phyloP scores from a whole-genome alignment of 2,329 filamentous ascomycete species.

The Cercospora beticola region DNA sequence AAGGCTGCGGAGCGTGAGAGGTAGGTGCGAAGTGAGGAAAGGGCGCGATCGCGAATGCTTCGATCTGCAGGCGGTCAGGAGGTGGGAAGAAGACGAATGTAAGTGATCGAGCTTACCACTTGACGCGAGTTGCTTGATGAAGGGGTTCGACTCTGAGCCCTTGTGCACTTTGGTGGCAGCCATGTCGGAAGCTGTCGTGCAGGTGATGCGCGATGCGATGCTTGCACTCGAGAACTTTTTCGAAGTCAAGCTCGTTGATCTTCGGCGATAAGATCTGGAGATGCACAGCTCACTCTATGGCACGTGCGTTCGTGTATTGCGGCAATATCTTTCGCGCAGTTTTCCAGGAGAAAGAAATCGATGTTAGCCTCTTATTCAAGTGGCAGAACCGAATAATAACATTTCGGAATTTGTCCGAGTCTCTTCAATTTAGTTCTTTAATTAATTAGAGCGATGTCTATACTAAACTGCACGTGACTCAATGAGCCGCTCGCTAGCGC shows the following conservation, averaged over 20 bases:
- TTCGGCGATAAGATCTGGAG: background rate
- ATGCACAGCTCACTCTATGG: background rate
- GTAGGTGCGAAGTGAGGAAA: constrained; percentile 74
- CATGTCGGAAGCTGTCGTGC: constrained; percentile 17
- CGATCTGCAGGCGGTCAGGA: constrained; percentile 26
- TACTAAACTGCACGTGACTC: background rate
- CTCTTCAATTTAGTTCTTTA: background rate
- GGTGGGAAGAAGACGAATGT: background rate
- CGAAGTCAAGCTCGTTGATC: background rate
- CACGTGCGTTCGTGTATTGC: background rate
- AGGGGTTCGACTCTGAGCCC: constrained; percentile 47
- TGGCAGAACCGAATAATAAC: background rate
- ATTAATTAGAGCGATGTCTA: background rate
- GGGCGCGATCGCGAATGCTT: constrained; percentile 45
- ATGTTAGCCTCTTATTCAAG: background rate
- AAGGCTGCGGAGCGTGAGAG: constrained; percentile 65
- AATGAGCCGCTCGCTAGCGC: background rate
- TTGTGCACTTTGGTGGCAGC: constrained; percentile 17
- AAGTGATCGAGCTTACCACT: constrained; percentile 67
- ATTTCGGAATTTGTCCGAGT: background rate
- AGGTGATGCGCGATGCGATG: background rate
- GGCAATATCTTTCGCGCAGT: background rate
- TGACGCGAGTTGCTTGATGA: constrained; percentile 79
- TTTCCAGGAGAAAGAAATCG: background rate
- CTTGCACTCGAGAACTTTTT: constrained; percentile 11